Evolutionary conservation across 768 basidiomycete species (phyloP), one percentile per base, ranked within the genome.

Genomic region (Hortiboletus flavorubellus): DNA sequence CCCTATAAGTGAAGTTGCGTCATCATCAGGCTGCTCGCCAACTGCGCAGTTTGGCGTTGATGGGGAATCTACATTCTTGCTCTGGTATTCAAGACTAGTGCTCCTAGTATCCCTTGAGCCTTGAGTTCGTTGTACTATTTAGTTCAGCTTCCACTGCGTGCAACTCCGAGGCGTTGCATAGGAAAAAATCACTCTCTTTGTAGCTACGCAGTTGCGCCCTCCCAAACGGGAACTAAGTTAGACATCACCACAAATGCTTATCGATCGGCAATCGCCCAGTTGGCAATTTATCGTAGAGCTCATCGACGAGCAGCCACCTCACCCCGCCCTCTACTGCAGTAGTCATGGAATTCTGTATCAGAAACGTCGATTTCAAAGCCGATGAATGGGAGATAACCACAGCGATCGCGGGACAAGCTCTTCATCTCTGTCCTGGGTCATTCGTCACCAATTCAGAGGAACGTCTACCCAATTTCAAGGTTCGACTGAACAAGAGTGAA

Each of bases 331-430:
- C 23, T n/a, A n/a, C 16, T n/a, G n/a, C 11, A 11, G 30, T 18
- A 31, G n/a, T 18, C 6, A 78, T 79, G 77, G 76, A 78, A 38
- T 63, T 79, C 41, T 59, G 61, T 18, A 62, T 79, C 29, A 63
- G 54, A 11, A 64, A 68, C 30, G 53, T 79, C 9, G 49, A 64
- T 16, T 69, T 60, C 53, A 72, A 75, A 12, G 78, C 76, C 2
- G 79, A 76, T 52, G 62, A 77, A 43, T 87, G 79, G 75, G 78
- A 80, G 37, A 75, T 89, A 16, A 85, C 79, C 16, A 77, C 81
- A 34, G 73, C 69, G 8, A 75, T 92, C 45, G 82, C 82, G 1
- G 51, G 2, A 3, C 65, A 60, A 5, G 73, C 85, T 35, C 69
- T 92, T 0, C 89, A 91, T 58, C 46, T 54, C 42, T 64, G 58